These are phyloP conservation scores for Neurospora tetraspora DNA, from an alignment of 495 filamentous ascomycete genomes.

Conservation along the genomic window DNA sequence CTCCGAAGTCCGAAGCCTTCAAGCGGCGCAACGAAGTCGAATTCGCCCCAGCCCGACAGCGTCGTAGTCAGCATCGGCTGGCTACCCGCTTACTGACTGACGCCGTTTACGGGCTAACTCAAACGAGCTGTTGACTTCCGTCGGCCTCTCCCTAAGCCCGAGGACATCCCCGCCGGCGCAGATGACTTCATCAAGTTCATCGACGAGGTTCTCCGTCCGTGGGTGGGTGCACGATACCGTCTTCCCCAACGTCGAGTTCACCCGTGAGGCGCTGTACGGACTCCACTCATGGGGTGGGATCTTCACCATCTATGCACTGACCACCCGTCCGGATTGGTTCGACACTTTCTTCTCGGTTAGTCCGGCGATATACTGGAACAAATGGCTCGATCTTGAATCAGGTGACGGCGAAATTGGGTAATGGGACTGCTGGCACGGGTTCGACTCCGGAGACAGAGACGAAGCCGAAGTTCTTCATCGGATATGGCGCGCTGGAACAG, in stretches of 20 bases:
- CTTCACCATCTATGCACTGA: constrained; percentile 9
- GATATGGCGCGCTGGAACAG: constrained; percentile 11
- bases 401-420: constrained; percentile 6
- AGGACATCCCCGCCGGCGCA: constrained; percentile 1
- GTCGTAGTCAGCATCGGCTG: constrained; percentile 18
- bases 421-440: background rate
- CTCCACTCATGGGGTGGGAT: constrained; percentile 15
- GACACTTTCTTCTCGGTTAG: constrained; percentile 12
- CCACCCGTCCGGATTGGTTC: constrained; percentile 6
- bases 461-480: constrained; percentile 9
- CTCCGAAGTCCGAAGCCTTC: constrained; percentile 13
- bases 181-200: constrained; percentile 13
- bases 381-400: constrained; percentile 9
- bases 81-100: constrained; percentile 18
- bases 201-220: constrained; percentile 7
- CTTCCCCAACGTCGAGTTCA: constrained; percentile 11
- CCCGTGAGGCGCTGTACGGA: constrained; percentile 13
- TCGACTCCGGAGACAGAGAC: background rate
- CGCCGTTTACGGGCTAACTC: constrained; percentile 8
- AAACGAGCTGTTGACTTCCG: constrained; percentile 11
- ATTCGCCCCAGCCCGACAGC: constrained; percentile 8
- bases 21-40: constrained; percentile 12
- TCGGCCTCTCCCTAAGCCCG: constrained; percentile 1
- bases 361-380: constrained; percentile 7
- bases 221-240: constrained; percentile 2